A percentile compares a stretch with the other conserved stretches of the same genome.
Conservation (phyloP, 345 rosid genomes). For the Syzygium grande region DNA sequence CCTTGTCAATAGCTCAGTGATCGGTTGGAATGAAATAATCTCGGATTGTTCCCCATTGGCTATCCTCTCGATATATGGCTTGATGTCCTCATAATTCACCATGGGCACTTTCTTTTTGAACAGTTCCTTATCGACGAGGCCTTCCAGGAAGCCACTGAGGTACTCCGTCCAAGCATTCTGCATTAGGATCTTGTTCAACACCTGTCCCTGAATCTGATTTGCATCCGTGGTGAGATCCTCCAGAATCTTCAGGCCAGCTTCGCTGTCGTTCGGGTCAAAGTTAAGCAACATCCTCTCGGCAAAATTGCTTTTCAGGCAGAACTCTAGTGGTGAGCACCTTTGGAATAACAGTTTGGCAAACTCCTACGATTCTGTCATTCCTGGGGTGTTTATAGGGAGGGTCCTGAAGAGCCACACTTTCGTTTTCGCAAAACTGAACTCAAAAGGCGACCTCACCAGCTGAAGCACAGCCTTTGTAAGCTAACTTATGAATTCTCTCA, state of each 20-base stretch:
- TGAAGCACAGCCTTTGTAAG: neutral
- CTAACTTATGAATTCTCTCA: conserved; percentile 2
- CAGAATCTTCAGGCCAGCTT: conserved; percentile 61
- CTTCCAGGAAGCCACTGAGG: conserved; percentile 42
- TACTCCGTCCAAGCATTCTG: conserved; percentile 56
- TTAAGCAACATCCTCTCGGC: conserved; percentile 38
- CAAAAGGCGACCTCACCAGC: neutral
- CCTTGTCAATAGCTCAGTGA: conserved; percentile 92
- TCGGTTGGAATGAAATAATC: conserved; percentile 66
- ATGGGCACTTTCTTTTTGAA: conserved; percentile 72
- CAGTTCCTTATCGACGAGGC: conserved; percentile 26
- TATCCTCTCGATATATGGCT: conserved; percentile 60
- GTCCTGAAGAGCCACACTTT: neutral
- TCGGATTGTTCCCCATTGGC: conserved; percentile 64
- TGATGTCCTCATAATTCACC: conserved; percentile 78
- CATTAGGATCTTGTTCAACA: conserved; percentile 46
- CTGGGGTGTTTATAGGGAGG: neutral
- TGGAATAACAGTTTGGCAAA: neutral
- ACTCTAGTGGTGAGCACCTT: neutral
- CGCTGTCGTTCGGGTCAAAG: conserved; percentile 64
- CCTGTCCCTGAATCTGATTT: conserved; percentile 41
- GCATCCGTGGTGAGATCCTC: conserved; percentile 74
- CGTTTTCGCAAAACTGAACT: neutral
- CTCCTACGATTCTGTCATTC: neutral
- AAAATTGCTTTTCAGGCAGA: neutral